These are phyloP conservation scores for Flaveria linearis DNA, from an alignment of 129 eudicot species.

Conservation along the genomic window DNA sequence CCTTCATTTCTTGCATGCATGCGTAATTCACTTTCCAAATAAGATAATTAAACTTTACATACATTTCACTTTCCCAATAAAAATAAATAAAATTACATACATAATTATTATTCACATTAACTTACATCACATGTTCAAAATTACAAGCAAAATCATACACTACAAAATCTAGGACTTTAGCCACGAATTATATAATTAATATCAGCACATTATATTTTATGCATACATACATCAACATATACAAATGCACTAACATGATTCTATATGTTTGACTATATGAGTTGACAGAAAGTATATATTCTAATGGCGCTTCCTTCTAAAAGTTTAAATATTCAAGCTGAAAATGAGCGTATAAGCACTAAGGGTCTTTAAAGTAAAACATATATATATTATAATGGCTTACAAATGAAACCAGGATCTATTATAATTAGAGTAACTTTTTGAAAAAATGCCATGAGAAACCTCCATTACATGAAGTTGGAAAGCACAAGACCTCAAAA, in stretches of 20 bases:
- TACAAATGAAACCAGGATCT: conserved; percentile 20
- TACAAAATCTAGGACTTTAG: no score
- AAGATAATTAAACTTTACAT: background rate
- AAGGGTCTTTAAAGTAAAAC: background rate
- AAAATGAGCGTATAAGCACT: background rate
- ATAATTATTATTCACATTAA: no score
- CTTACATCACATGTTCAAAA: background rate
- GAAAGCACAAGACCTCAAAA: conserved; percentile 26
- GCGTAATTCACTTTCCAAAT: background rate
- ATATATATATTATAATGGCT: conserved; percentile 3
- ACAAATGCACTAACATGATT: conserved; percentile 9
- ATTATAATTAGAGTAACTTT: conserved; percentile 8
- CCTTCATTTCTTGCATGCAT: conserved; percentile 11
- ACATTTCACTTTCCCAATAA: background rate
- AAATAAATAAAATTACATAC: no score
- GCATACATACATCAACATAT: background rate
- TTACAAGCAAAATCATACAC: background rate
- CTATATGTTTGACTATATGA: conserved; percentile 9
- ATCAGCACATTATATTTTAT: background rate
- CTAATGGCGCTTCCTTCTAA: conserved; percentile 1
- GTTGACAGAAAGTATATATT: conserved; percentile 16
- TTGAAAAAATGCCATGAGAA: conserved; percentile 12
- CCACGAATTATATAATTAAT: no score
- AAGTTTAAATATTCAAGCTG: background rate
- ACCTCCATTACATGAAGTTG: conserved; percentile 34